Evolutionary conservation across 805 yeast genomes (phyloP), one percentile per base, ranked within the genome.

Genomic region (Wickerhamomyces ciferrii): DNA sequence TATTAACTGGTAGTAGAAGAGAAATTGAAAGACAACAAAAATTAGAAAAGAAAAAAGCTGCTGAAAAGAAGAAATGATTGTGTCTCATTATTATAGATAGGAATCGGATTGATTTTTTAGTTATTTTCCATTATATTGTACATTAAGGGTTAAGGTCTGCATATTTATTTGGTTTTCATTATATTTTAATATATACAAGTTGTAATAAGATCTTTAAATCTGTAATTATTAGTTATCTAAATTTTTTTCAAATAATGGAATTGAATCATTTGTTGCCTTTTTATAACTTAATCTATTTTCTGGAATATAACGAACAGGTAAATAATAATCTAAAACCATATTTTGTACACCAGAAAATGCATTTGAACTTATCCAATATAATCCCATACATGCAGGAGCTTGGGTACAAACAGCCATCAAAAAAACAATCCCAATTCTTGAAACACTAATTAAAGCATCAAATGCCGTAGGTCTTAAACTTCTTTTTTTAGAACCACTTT

Each of bases 331-430:
- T 58, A 92, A 66, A 17, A 85, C 49, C 14, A 84, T 62, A 61
- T 91, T 92, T 56, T 92, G 97, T 0, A 78, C 50, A 48, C 87
- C 66, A 2, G 97, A 90, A 60, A 74, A 91, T 4, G 75, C 54
- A 60, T 89, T 91, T 0, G 97, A 89, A 41, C 92, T 81, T 27
- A 88, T 74, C 99, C 98, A 92, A 66, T 91, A 92, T n/a, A 89
- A 61, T 0, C 84, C 79, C 32, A 91, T 67, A 0, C 95, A 88
- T 25, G 83, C 70, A 0, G 98, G 96, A 0, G 96, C 95, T 56
- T 90, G 94, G 37, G 90, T 78, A 0, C 96, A 74, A 18, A 90
- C 71, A 5, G 89, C 90, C 84, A 89, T 88, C 65, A 92, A 71
- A 52, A 87, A 80, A 1, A 90, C 80, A 44, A 87, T 79, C 20